Conservation (phyloP, 768 basidiomycete genomes). For the Auricularia auricula-judae region DNA sequence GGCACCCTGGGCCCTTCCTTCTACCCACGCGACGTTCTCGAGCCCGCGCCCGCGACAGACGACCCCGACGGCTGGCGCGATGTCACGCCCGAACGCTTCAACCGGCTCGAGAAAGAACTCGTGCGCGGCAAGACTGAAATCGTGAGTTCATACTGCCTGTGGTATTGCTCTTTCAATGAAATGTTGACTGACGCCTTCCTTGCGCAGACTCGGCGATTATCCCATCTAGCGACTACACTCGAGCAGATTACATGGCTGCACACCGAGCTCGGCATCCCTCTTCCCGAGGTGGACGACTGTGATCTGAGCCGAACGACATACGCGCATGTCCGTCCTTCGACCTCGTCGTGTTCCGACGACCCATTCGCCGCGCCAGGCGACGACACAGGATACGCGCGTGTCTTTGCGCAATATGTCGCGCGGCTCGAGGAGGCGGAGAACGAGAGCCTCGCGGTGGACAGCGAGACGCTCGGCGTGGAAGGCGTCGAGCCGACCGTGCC, state of each 20-base stretch:
- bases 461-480: constrained; percentile 45
- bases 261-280: constrained; percentile 64
- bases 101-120: constrained; percentile 72
- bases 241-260: constrained; percentile 75
- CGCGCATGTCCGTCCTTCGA: too few relatives aligned
- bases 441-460: constrained; percentile 30
- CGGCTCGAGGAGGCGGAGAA: constrained; percentile 48
- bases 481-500: constrained; percentile 68
- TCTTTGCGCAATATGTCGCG: constrained; percentile 53
- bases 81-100: constrained; percentile 72
- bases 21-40: constrained; percentile 44
- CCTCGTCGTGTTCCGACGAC: constrained; percentile 1
- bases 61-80: constrained; percentile 41
- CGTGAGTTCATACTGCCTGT: constrained; percentile 30
- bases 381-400: constrained; percentile 36
- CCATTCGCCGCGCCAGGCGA: constrained; percentile 7
- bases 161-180: not conserved
- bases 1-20: constrained; percentile 52
- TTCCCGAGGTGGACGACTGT: constrained; percentile 32
- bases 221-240: constrained; percentile 50
- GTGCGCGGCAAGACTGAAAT: constrained; percentile 80
- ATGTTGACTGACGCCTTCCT: not conserved
- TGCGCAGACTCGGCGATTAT: constrained; percentile 51
- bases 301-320: too few relatives aligned
- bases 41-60: constrained; percentile 28